Conservation (phyloP, 2,329 filamentous ascomycete genomes). For the Paecilomyces formosus region DNA sequence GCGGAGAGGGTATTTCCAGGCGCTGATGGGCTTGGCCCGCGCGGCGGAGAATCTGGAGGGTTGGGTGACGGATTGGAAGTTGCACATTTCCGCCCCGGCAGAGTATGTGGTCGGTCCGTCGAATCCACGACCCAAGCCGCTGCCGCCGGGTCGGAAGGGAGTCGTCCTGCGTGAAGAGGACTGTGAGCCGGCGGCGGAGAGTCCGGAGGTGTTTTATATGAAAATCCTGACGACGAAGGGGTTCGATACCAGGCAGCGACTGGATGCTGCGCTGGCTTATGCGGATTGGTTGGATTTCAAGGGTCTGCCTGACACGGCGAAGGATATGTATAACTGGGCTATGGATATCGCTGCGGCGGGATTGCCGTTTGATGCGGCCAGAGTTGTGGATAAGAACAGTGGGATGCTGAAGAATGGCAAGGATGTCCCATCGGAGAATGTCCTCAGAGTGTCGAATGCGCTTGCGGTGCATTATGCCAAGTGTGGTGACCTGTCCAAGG, state of each 20-base stretch:
- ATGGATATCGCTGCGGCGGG: conserved; percentile 64
- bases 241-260: conserved; percentile 67
- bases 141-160: conserved; percentile 54
- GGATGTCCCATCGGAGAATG: conserved; percentile 58
- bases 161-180: conserved; percentile 68
- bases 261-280: conserved; percentile 76
- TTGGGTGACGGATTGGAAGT: conserved; percentile 63
- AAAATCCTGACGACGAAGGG: conserved; percentile 74
- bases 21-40: conserved; percentile 67
- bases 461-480: conserved; percentile 72
- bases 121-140: conserved; percentile 70
- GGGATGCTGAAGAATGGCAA: conserved; percentile 53
- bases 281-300: conserved; percentile 82
- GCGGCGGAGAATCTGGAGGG: conserved; percentile 76
- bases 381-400: conserved; percentile 54
- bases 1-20: conserved; percentile 78
- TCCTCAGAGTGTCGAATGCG: conserved; percentile 67
- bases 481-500: conserved; percentile 56
- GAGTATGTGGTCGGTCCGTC: conserved; percentile 73
- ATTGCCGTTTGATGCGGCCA: conserved; percentile 35
- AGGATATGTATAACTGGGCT: conserved; percentile 67
- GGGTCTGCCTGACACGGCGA: conserved; percentile 55
- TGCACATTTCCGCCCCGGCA: conserved; percentile 60
- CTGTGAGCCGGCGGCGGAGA: conserved; percentile 60
- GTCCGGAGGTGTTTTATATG: conserved; percentile 71